These are phyloP conservation scores for Echium plantagineum DNA, from an alignment of 257 asterid species.

Conservation along the genomic window DNA sequence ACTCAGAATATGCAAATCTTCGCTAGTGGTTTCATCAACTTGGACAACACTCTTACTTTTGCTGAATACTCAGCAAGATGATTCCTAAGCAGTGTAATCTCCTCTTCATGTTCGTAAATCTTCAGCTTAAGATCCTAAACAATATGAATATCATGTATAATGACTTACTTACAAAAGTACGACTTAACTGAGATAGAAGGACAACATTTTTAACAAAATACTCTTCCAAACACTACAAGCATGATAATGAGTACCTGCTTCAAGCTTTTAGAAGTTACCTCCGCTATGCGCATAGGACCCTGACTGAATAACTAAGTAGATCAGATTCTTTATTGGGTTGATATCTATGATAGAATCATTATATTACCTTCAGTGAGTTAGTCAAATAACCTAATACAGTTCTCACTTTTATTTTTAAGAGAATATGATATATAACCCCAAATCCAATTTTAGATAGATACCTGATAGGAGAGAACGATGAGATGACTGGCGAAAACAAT, in stretches of 20 bases:
- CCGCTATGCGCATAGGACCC: slow-evolving; percentile 42
- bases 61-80: slow-evolving; percentile 73
- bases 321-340: slow-evolving; percentile 39
- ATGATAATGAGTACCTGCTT: slow-evolving; percentile 47
- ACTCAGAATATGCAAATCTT: slow-evolving; percentile 9
- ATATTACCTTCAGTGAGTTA: slow-evolving; percentile 5
- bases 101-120: slow-evolving; percentile 80
- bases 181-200: too few species aligned
- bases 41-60: slow-evolving; percentile 39
- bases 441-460: neutral
- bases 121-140: slow-evolving; percentile 52
- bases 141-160: neutral
- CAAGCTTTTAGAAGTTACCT: slow-evolving; percentile 37
- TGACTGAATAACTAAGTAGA: slow-evolving; percentile 39
- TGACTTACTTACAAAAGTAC: too few species aligned
- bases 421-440: too few species aligned
- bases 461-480: slow-evolving; percentile 4
- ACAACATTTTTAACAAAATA: too few species aligned
- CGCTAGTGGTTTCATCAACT: slow-evolving; percentile 6
- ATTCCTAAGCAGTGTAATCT: slow-evolving; percentile 61
- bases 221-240: neutral
- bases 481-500: slow-evolving; percentile 45
- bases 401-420: neutral
- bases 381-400: slow-evolving; percentile 3
- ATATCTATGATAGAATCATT: slow-evolving; percentile 34